Evolutionary conservation across 2,329 filamentous ascomycete species (phyloP), one percentile per base, ranked within the genome.

Genomic region (Lachnellula subtilissima): DNA sequence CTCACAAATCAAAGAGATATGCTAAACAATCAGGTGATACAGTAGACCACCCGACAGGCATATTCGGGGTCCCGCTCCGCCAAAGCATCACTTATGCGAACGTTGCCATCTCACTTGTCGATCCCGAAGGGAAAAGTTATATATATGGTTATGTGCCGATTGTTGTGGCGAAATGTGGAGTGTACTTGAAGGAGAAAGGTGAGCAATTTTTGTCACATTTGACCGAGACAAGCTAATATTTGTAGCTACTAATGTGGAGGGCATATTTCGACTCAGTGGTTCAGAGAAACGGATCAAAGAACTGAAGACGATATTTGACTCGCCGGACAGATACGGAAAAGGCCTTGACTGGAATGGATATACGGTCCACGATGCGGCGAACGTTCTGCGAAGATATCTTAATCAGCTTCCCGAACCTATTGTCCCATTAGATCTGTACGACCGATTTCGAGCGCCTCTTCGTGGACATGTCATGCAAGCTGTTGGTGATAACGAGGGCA

Each of bases 61-160:
- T 99, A 61, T 99, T 99, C 71, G 94, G 94, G 52, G 86, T 99
- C 36, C 91, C 94, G 40, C 81, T 99, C 56, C 89, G 91, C 66
- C 86, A 92, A 69, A 97, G 93, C 75, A 97, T 99, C 72, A 89
- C 88, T 58, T 97, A 99, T 72, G 94, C 94, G 57, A 99, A 97
- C 70, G 94, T 99, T 58, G 94, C 94, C 61, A 99, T 99, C 68
- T 97, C 93, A 22, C 82, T 99, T 28, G 89, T 94, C 63, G 92
- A 97, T 70, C 90, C 93, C 63, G 83, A 94, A 63, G 93, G 93
- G 35, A 85, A 94, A 72, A 96, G 91, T 74, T 97, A 96, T 72
- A 97, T 97, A 53, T 99, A 97, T 72, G 94, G 94, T 68, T 97
- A 97, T 69, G 93, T 99, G 7, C 94, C 94, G 17, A 97, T 99